A percentile compares a stretch with the other conserved stretches of the same genome.
phyloP scores from a whole-genome alignment of 2,329 filamentous ascomycete species.

The Scytalidium sp. region DNA sequence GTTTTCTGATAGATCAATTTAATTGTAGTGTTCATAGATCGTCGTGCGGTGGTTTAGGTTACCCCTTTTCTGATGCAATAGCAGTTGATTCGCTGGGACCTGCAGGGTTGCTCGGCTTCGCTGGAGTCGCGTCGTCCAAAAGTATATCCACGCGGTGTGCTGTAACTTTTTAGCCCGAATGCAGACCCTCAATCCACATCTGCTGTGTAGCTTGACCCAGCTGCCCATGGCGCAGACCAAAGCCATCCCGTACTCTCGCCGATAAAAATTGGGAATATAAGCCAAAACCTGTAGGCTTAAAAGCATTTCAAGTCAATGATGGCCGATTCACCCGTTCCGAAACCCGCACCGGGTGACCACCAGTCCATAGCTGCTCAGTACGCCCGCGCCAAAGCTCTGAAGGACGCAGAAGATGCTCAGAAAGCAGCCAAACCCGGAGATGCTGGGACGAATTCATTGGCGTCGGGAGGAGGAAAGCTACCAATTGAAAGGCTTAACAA shows the following conservation, averaged over 20 bases:
- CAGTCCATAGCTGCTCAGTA: constrained; percentile 28
- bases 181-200: not conserved
- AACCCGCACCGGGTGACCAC: constrained; percentile 22
- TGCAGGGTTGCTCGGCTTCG: not conserved
- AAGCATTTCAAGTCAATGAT: constrained; percentile 5
- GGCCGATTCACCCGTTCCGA: constrained; percentile 17
- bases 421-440: constrained; percentile 9
- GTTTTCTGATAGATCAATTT: no score
- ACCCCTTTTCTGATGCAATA: not conserved
- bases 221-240: not conserved
- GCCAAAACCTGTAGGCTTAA: not conserved
- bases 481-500: constrained; percentile 23
- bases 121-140: not conserved
- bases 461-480: constrained; percentile 13
- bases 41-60: no score
- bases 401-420: constrained; percentile 21
- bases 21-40: no score
- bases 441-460: constrained; percentile 1
- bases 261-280: not conserved
- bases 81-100: not conserved
- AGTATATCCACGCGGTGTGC: not conserved
- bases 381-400: constrained; percentile 24
- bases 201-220: not conserved
- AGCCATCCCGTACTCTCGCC: not conserved
- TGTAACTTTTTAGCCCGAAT: no score